phyloP scores from a whole-genome alignment of 257 asterid species.

The Verbena officinalis region DNA sequence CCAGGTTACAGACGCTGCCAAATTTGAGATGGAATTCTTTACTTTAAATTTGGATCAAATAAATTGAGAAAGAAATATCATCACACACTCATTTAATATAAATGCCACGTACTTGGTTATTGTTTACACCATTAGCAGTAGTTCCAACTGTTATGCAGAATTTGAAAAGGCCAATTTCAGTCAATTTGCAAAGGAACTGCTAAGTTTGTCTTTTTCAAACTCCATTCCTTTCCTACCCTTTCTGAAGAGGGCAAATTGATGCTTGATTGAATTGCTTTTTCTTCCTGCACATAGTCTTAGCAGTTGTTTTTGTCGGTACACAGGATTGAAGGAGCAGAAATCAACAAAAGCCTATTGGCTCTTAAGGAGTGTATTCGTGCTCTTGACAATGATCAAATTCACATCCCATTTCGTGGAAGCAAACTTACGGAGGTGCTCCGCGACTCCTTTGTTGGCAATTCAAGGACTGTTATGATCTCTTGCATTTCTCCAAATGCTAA shows the following conservation, averaged over 20 bases:
- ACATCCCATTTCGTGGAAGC: conserved; percentile 98
- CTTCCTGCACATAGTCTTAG: conserved; percentile 2
- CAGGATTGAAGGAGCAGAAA: conserved; percentile 99
- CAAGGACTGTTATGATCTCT: conserved; percentile 96
- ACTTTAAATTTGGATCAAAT: not conserved
- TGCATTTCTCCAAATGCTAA: conserved; percentile 97
- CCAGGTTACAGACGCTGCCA: conserved; percentile 2
- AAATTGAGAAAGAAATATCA: not conserved
- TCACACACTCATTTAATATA: not conserved
- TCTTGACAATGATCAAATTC: conserved; percentile 95
- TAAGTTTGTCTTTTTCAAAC: not conserved
- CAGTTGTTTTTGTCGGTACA: conserved; percentile 23
- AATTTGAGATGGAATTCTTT: conserved; percentile 17
- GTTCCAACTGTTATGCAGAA: not conserved
- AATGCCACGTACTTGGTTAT: not conserved
- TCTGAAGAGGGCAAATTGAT: not conserved
- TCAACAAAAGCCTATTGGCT: conserved; percentile 93
- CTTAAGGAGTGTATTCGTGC: conserved; percentile 97
- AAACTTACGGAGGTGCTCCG: conserved; percentile 97
- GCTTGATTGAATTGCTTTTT: not conserved
- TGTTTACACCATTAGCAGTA: conserved; percentile 5
- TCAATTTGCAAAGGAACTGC: not conserved
- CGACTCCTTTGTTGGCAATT: conserved; percentile 96
- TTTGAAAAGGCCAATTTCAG: not conserved
- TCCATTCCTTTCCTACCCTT: conserved; percentile 5